Evolutionary conservation across 306 rosid genomes (phyloP), one percentile per base, ranked within the genome.

Genomic region (Pueraria montana): DNA sequence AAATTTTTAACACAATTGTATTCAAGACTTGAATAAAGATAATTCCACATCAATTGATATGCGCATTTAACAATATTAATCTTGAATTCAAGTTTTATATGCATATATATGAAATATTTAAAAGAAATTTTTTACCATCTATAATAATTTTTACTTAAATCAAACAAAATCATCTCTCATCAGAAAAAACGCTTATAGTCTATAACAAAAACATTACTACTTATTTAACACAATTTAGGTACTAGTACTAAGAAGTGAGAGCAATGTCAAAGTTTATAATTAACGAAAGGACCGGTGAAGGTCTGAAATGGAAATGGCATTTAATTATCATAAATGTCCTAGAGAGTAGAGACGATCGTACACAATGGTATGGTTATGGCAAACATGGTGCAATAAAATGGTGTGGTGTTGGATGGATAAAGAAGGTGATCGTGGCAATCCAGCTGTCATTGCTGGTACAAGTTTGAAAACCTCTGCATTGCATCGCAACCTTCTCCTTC

Each of bases 391-490:
- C 76, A 84, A 80, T 84, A 11, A 45, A 11, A 21, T 1, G 0
- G 0, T 0, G 49, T 21, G 86, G 77, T 78, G 72, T 7, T 79
- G 27, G 27, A 4, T 0, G 0, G 6, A 0, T 43, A 82, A 86
- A 87, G 89, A 91, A 87, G 89, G 85, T 64, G 78, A n/a, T n/a
- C 13, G 77, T 56, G 43, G 30, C n/a, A 21, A 76, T 70, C 89
- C 89, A 90, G 91, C 50, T 91, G 97, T 88, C 86, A 80, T 71
- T 32, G 83, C 32, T 40, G 6, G 53, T 45, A 49, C 9, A 67
- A 24, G 52, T 61, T 76, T 52, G 18, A 32, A 68, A 64, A 34
- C 1, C 20, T 46, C 58, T 70, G 61, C 80, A 68, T 79, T 3
- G 56, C 55, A 75, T 48, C 56, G 9, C 76, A 36, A 26, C 77